These are phyloP conservation scores for Coemansia sp. DNA, from an alignment of 371 early-diverging fungal genomes.

Conservation along the genomic window DNA sequence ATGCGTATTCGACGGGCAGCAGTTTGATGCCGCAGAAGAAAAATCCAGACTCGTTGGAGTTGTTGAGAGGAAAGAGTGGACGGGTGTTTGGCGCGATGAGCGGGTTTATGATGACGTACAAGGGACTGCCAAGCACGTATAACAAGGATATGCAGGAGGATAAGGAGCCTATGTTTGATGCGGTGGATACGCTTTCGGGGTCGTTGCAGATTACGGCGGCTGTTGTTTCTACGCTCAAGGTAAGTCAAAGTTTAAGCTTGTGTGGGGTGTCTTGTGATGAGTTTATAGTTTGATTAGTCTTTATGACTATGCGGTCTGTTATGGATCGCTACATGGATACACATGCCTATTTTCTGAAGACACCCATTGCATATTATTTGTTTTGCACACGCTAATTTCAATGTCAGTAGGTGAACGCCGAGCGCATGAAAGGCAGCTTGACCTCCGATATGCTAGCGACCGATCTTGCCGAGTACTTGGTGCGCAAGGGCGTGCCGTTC, in stretches of 20 bases:
- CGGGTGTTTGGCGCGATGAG: conserved; percentile 93
- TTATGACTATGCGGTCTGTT: conserved; percentile 16
- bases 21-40: conserved; percentile 99
- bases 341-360: conserved; percentile 2
- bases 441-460: conserved; percentile 95
- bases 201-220: conserved; percentile 89
- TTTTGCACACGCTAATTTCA: too few relatives aligned
- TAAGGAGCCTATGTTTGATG: conserved; percentile 96
- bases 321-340: conserved; percentile 30
- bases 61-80: conserved; percentile 94
- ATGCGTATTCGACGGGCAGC: conserved; percentile 95
- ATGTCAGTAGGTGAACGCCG: conserved; percentile 32
- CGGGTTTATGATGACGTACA: conserved; percentile 96
- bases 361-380: neutral
- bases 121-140: conserved; percentile 94
- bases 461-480: conserved; percentile 95
- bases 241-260: conserved; percentile 34
- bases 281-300: conserved; percentile 29
- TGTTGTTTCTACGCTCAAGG: conserved; percentile 81
- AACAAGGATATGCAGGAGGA: conserved; percentile 99
- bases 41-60: conserved; percentile 94
- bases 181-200: conserved; percentile 81
- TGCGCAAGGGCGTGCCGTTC: conserved; percentile 84
- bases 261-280: neutral
- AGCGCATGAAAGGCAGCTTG: conserved; percentile 53